These are phyloP conservation scores for Backusella parvicylindrica DNA, from an alignment of 192 early-diverging fungal genomes.

Conservation along the genomic window DNA sequence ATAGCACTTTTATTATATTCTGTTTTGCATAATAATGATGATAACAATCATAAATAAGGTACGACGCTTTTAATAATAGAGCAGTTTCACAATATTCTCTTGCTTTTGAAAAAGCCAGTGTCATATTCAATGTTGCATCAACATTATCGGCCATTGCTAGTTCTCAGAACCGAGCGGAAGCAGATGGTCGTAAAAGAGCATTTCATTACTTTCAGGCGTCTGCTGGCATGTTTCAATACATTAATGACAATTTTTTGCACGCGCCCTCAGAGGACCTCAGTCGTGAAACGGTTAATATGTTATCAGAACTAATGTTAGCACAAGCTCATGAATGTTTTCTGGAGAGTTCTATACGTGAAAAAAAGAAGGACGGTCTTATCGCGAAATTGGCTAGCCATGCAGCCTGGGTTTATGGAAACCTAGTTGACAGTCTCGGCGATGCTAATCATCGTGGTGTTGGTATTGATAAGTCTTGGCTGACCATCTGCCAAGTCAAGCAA, in stretches of 20 bases:
- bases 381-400: constrained; percentile 87
- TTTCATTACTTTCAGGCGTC: constrained; percentile 91
- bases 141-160: constrained; percentile 73
- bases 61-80: constrained; percentile 84
- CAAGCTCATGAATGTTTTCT: constrained; percentile 94
- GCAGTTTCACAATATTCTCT: constrained; percentile 85
- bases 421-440: constrained; percentile 69
- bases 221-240: constrained; percentile 91
- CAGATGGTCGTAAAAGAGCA: constrained; percentile 73
- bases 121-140: constrained; percentile 93
- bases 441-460: constrained; percentile 58
- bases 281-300: constrained; percentile 82
- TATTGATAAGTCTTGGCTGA: constrained; percentile 80
- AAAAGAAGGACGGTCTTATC: constrained; percentile 85
- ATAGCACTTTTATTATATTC: not conserved
- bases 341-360: constrained; percentile 81
- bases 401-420: constrained; percentile 68
- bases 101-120: constrained; percentile 96
- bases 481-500: constrained; percentile 82
- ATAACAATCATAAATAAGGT: constrained; percentile 29
- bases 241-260: constrained; percentile 98
- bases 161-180: constrained; percentile 69
- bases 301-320: constrained; percentile 85
- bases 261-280: constrained; percentile 91
- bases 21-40: not conserved